Evolutionary conservation across 768 basidiomycete genomes (phyloP).

Genomic region (Xerocomus potaroensis): DNA sequence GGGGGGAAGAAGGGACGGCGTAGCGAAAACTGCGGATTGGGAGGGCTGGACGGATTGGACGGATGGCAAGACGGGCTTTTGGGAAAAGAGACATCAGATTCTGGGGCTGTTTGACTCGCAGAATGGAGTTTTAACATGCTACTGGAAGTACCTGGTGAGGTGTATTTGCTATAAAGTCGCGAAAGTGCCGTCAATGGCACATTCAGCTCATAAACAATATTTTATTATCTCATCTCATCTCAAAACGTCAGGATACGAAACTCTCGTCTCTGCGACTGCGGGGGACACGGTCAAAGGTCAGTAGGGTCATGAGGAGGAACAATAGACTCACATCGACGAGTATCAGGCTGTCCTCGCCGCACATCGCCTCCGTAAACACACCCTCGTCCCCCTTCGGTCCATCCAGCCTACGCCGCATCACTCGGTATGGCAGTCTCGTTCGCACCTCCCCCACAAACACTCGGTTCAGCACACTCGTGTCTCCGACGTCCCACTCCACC

Average conservation of each 20-base stretch:
- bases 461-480: constrained; percentile 24
- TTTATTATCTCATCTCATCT: too few relatives aligned
- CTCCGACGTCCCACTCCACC: constrained; percentile 22
- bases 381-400: too few relatives aligned
- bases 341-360: constrained; percentile 54
- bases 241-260: constrained; percentile 31
- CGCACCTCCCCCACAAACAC: constrained; percentile 40
- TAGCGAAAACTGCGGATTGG: too few relatives aligned
- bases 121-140: too few relatives aligned
- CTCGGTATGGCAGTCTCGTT: constrained; percentile 46
- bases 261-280: constrained; percentile 19
- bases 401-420: constrained; percentile 28
- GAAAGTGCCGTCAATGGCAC: constrained; percentile 17
- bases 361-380: constrained; percentile 37
- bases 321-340: constrained; percentile 43
- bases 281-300: too few relatives aligned
- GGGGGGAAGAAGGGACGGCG: constrained; percentile 2
- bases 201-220: constrained; percentile 14
- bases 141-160: constrained; percentile 25
- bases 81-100: too few relatives aligned
- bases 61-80: background rate
- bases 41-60: too few relatives aligned
- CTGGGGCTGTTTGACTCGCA: too few relatives aligned
- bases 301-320: background rate
- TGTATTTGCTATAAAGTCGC: constrained; percentile 29